Base-by-base conservation (phyloP, 176 grass and related monocot genomes). In the Oryza nivara region DNA sequence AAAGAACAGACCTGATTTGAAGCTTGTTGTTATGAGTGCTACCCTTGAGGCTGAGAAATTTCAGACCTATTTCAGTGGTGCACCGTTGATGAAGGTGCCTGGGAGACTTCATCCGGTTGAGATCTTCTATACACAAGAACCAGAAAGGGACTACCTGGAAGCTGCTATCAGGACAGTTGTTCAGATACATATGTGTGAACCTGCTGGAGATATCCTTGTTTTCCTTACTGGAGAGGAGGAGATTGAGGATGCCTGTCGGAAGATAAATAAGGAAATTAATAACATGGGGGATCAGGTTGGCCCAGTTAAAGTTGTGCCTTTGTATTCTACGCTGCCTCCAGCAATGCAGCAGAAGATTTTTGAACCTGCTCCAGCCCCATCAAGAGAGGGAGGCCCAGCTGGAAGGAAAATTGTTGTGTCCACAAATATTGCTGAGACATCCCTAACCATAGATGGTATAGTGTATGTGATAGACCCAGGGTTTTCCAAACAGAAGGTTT, bases 201-300 rank as follows among this genome's bases (percentile, higher is more conserved):
- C 91, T 28, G 51, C 75, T 56, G 97, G 93, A 65, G 97, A 99
- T 87, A 99, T 99, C 66, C 93, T 99, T 52, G 97, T 99, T 45
- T 99, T 99, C 74, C 93, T 99, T 54, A 99, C 93, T 1, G 93
- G 97, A n/a, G 97, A 99, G 82, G 97, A 99, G 75, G 97, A 99
- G 88, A 99, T 99, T 76, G 97, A 99, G 84, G 97, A 99, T 79
- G 97, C 97, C n/a, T 96, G 93, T 67, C 87, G 84, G 73, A 99
- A 99, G 91, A 89, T 99, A 49, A 94, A 89, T 11, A 99, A 99
- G 84, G 97, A 99, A 81, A 26, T 92, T 22, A 94, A 92, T 88
- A 99, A 94, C 75, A 83, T 94, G 90, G 97, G 97, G 63, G 97
- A 96, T 76, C 97, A 96, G 66, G 97, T 96, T 87, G 97, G 97